A percentile compares a stretch with the other conserved stretches of the same genome.
These are phyloP conservation scores for Mycena galericulata DNA, from an alignment of 768 basidiomycete species.

Conservation along the genomic window DNA sequence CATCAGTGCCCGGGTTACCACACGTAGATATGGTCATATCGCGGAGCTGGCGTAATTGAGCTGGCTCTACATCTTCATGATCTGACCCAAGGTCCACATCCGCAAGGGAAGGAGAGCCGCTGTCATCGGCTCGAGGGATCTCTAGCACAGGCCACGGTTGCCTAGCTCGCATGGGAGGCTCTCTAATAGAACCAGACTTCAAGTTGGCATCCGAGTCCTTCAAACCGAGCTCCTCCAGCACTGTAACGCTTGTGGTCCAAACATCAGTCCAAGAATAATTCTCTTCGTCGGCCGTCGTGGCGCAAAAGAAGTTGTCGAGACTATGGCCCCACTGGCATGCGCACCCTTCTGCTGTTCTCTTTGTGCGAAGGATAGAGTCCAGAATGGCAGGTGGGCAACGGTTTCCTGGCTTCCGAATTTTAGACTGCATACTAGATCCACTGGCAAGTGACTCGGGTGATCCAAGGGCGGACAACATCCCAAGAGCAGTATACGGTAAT, in stretches of 20 bases:
- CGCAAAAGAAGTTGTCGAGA: conserved; percentile 28
- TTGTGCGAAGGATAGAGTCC: conserved; percentile 20
- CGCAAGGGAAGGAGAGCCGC: conserved; percentile 3
- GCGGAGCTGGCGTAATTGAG: not conserved
- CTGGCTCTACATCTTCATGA: not conserved
- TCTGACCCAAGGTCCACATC: conserved; percentile 19
- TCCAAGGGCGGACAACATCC: too few relatives aligned
- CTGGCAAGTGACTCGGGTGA: too few relatives aligned
- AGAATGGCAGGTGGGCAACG: conserved; percentile 18
- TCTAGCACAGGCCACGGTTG: conserved; percentile 23
- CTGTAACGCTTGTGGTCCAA: conserved; percentile 33
- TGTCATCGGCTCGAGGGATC: not conserved
- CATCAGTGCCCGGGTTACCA: not conserved
- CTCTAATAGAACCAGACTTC: not conserved
- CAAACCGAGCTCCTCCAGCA: conserved; percentile 24
- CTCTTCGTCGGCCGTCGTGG: conserved; percentile 11
- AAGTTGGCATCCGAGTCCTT: not conserved
- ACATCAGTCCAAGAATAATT: conserved; percentile 30
- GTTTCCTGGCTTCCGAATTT: conserved; percentile 22
- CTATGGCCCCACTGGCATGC: conserved; percentile 29
- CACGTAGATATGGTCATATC: not conserved
- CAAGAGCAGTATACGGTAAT: too few relatives aligned
- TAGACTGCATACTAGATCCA: too few relatives aligned
- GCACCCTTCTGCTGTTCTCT: conserved; percentile 28
- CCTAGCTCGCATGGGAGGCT: conserved; percentile 20